phyloP scores from a whole-genome alignment of 2,329 filamentous ascomycete species.

The Aspergillus sp. region DNA sequence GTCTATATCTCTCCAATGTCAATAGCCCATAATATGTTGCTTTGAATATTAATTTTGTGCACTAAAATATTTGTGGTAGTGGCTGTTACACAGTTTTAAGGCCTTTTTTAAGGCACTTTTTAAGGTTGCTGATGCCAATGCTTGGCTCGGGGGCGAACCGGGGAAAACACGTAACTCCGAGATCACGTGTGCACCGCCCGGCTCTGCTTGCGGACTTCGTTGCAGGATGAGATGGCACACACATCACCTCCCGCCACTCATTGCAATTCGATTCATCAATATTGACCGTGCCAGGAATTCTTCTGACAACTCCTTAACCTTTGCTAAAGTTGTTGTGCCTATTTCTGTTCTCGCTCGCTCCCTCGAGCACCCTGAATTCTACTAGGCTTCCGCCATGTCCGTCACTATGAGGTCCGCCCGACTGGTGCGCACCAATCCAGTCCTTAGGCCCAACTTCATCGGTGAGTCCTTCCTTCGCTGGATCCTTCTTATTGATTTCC shows the following conservation, averaged over 20 bases:
- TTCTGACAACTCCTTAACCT: neutral
- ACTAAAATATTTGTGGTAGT: too few species aligned
- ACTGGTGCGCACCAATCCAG: conserved; percentile 37
- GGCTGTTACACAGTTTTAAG: too few species aligned
- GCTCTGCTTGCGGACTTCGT: conserved; percentile 3
- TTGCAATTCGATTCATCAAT: conserved; percentile 4
- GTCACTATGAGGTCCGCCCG: conserved; percentile 40
- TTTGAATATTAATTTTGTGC: neutral
- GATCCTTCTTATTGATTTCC: neutral
- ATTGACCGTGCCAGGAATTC: neutral
- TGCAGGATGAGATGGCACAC: conserved; percentile 10
- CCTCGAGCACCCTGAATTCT: conserved; percentile 24
- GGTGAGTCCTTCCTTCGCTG: conserved; percentile 22
- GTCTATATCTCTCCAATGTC: neutral
- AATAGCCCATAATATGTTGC: neutral
- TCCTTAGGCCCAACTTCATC: conserved; percentile 29
- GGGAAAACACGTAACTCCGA: conserved; percentile 12
- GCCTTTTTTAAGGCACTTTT: too few species aligned
- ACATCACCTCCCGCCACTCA: conserved; percentile 12
- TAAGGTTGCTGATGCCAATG: too few species aligned
- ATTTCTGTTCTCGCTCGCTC: conserved; percentile 20
- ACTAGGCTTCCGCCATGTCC: conserved; percentile 36
- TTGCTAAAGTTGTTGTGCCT: conserved; percentile 15
- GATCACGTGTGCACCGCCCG: neutral
- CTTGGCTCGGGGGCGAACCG: neutral